These are phyloP conservation scores for Corymbia maculata DNA, from an alignment of 345 rosid species.

Conservation along the genomic window DNA sequence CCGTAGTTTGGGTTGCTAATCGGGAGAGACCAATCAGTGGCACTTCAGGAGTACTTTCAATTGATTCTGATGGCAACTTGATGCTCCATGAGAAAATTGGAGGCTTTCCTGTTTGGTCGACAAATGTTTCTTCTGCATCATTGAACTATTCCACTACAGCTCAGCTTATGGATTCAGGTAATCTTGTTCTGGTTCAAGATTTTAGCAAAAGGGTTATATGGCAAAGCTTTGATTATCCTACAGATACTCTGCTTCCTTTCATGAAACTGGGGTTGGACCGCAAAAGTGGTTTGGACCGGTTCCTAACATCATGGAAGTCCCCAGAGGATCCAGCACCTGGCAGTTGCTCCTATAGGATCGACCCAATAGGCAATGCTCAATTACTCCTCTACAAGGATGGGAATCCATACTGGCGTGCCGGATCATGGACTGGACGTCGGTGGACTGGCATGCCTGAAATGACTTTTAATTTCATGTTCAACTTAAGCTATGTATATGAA, in stretches of 20 bases:
- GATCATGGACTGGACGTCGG: too few species aligned
- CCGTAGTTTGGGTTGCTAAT: conserved; percentile 25
- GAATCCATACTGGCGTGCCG: conserved; percentile 20
- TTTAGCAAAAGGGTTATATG: conserved; percentile 16
- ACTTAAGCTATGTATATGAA: not conserved
- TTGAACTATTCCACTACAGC: conserved; percentile 7
- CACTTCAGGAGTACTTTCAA: not conserved
- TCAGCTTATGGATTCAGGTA: conserved; percentile 50
- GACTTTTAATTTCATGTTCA: conserved; percentile 10
- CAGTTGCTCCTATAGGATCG: conserved; percentile 21
- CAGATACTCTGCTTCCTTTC: conserved; percentile 44
- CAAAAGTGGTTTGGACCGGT: conserved; percentile 13
- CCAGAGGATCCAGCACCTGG: conserved; percentile 42
- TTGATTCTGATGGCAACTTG: not conserved
- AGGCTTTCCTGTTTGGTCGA: conserved; percentile 27
- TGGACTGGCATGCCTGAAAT: conserved; percentile 8
- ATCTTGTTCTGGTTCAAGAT: conserved; percentile 36
- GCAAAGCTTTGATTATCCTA: conserved; percentile 70
- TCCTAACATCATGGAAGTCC: conserved; percentile 42
- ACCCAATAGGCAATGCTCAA: conserved; percentile 38
- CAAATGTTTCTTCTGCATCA: conserved; percentile 12
- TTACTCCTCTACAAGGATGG: conserved; percentile 27
- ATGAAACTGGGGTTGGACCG: conserved; percentile 57
- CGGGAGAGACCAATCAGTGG: conserved; percentile 2
- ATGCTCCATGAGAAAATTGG: not conserved